Percentiles rank a stretch among this genome's conserved stretches.
These are phyloP conservation scores for Pleoardoris graminearum DNA, from an alignment of 2,329 filamentous ascomycete genomes.

Conservation along the genomic window DNA sequence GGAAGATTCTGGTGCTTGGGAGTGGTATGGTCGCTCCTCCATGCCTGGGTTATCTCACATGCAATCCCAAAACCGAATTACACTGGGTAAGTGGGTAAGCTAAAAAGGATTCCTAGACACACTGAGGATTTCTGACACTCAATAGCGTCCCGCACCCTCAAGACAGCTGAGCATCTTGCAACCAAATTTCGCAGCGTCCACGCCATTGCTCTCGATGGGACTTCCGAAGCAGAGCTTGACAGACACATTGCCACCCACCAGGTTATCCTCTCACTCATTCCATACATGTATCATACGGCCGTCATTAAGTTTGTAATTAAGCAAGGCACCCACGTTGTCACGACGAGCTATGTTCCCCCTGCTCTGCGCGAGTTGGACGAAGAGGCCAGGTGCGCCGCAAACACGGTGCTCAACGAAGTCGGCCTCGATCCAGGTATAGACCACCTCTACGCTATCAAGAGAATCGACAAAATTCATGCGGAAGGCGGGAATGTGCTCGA, in stretches of 20 bases:
- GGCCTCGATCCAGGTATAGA: conserved; percentile 47
- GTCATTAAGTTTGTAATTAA: conserved; percentile 16
- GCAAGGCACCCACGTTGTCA: conserved; percentile 13
- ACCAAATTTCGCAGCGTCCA: neutral
- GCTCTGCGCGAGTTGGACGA: conserved; percentile 17
- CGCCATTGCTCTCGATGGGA: conserved; percentile 13
- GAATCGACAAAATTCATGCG: conserved; percentile 12
- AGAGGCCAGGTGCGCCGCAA: conserved; percentile 51
- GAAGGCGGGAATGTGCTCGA: conserved; percentile 13
- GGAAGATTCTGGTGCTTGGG: conserved; percentile 13
- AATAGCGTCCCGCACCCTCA: neutral
- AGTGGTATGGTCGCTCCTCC: conserved; percentile 17
- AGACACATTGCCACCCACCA: conserved; percentile 13
- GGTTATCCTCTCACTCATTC: conserved; percentile 17
- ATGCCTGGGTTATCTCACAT: conserved; percentile 16
- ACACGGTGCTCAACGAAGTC: conserved; percentile 17
- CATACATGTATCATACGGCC: conserved; percentile 13
- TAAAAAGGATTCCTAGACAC: neutral
- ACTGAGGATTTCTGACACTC: neutral
- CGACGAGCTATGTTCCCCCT: conserved; percentile 15
- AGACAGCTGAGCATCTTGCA: neutral
- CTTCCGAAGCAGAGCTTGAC: conserved; percentile 9
- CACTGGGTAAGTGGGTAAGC: conserved; percentile 11
- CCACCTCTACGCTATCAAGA: conserved; percentile 30
- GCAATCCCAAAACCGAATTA: conserved; percentile 15